Percentiles rank a stretch among this genome's conserved stretches.
Conservation (phyloP, 1,284 basidiomycete genomes). For the Marasmius oreades region DNA sequence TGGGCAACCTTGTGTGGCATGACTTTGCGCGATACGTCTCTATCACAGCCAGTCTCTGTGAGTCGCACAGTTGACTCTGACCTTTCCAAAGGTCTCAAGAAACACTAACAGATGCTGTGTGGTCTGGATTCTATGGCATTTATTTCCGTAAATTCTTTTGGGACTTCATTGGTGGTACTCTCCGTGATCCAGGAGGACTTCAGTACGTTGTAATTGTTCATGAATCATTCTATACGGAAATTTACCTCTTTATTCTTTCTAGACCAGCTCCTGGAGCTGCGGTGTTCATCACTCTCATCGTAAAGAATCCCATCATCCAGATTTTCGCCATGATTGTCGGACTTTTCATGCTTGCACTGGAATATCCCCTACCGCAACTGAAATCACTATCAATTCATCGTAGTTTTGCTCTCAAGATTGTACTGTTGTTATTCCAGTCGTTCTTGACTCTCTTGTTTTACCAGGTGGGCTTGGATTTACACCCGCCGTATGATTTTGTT, state of each 20-base stretch:
- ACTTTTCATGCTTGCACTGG: constrained; percentile 56
- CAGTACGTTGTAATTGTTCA: constrained; percentile 54
- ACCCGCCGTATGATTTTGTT: not conserved
- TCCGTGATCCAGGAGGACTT: constrained; percentile 72
- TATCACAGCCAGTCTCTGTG: constrained; percentile 72
- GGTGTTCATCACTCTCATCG: constrained; percentile 68
- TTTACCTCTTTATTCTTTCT: not conserved
- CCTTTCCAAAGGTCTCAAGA: constrained; percentile 12
- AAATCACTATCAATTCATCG: constrained; percentile 58
- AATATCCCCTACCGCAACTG: constrained; percentile 60
- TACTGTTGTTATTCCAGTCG: constrained; percentile 62
- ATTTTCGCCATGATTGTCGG: constrained; percentile 60
- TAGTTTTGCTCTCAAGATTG: constrained; percentile 58
- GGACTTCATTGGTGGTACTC: constrained; percentile 72
- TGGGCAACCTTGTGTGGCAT: constrained; percentile 85
- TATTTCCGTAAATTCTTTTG: constrained; percentile 90
- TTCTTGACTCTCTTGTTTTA: constrained; percentile 72
- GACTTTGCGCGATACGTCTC: constrained; percentile 72
- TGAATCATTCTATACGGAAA: not conserved
- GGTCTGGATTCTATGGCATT: constrained; percentile 75
- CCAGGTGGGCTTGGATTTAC: constrained; percentile 49
- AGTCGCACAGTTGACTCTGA: constrained; percentile 31
- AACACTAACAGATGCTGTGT: constrained; percentile 59
- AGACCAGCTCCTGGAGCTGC: constrained; percentile 64
- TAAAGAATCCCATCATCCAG: constrained; percentile 71